Evolutionary conservation across 768 basidiomycete species (phyloP).

Genomic region (Amanita pseudoporphyria): DNA sequence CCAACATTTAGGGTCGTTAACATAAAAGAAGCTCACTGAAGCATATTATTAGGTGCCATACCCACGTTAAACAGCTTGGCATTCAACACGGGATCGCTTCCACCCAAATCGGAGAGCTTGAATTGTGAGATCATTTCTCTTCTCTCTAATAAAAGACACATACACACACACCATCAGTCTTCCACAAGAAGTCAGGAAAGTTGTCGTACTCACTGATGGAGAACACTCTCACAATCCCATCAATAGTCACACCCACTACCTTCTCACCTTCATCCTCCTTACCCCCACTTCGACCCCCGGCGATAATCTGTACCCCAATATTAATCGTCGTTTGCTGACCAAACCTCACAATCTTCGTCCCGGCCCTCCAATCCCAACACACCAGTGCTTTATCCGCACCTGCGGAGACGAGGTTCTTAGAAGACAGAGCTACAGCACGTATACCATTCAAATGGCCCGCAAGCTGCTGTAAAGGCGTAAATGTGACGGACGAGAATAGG

Average conservation of each 20-base stretch:
- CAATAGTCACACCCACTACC: slow-evolving; percentile 86
- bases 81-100: slow-evolving; percentile 53
- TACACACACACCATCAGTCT: not conserved
- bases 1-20: not conserved
- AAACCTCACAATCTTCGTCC: slow-evolving; percentile 82
- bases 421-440: slow-evolving; percentile 79
- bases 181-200: not conserved
- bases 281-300: slow-evolving; percentile 23
- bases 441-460: slow-evolving; percentile 86
- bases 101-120: slow-evolving; percentile 72
- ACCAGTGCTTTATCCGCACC: slow-evolving; percentile 69
- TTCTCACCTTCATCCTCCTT: slow-evolving; percentile 57
- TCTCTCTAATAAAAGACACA: too few species aligned
- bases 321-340: slow-evolving; percentile 92
- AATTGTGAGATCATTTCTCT: slow-evolving; percentile 93
- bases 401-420: slow-evolving; percentile 80
- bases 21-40: slow-evolving; percentile 41
- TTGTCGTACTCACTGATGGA: slow-evolving; percentile 61
- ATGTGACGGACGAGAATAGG: slow-evolving; percentile 79
- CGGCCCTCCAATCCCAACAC: slow-evolving; percentile 86
- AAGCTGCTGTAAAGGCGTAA: slow-evolving; percentile 74
- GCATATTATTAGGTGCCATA: slow-evolving; percentile 75
- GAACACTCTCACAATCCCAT: slow-evolving; percentile 85
- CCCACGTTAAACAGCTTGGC: slow-evolving; percentile 72
- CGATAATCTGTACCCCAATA: slow-evolving; percentile 81